Percentiles rank a stretch among this genome's conserved stretches.
phyloP scores from a whole-genome alignment of 176 grass and related monocot genomes.

The Ensete ventricosum region DNA sequence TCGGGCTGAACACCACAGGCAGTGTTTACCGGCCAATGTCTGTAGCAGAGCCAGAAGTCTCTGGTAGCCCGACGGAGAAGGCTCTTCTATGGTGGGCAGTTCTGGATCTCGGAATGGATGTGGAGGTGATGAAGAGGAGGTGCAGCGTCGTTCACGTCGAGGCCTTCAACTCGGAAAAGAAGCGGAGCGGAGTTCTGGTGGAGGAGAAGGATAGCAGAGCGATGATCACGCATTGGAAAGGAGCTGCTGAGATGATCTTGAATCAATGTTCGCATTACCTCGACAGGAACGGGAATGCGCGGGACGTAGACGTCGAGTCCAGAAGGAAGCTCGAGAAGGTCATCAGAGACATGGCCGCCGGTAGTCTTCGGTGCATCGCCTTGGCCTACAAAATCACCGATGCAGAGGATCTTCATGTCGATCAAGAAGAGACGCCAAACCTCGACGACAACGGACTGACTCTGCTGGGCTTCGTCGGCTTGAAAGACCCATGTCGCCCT shows the following conservation, averaged over 20 bases:
- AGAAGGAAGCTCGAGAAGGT: slow-evolving; percentile 34
- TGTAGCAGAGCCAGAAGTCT: slow-evolving; percentile 36
- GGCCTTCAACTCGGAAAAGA: slow-evolving; percentile 89
- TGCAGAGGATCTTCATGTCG: neutral
- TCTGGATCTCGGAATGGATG: slow-evolving; percentile 43
- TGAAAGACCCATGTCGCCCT: slow-evolving; percentile 69
- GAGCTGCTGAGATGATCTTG: slow-evolving; percentile 72
- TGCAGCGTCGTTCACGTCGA: slow-evolving; percentile 54
- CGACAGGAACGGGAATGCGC: slow-evolving; percentile 4
- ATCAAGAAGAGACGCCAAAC: neutral
- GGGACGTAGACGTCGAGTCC: slow-evolving; percentile 14
- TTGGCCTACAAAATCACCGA: slow-evolving; percentile 53
- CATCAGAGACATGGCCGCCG: slow-evolving; percentile 48
- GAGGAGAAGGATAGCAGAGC: slow-evolving; percentile 17
- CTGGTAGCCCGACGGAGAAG: slow-evolving; percentile 81
- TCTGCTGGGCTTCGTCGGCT: slow-evolving; percentile 54
- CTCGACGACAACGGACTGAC: slow-evolving; percentile 46
- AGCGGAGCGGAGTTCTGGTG: slow-evolving; percentile 56
- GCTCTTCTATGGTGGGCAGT: slow-evolving; percentile 71
- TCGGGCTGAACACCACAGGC: slow-evolving; percentile 64
- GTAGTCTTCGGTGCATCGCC: slow-evolving; percentile 60
- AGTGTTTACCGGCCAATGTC: slow-evolving; percentile 42
- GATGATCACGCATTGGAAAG: slow-evolving; percentile 63
- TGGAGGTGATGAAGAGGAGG: slow-evolving; percentile 19
- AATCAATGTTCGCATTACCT: slow-evolving; percentile 34